A percentile compares a stretch with the other conserved stretches of the same genome.
phyloP scores from a whole-genome alignment of 768 basidiomycete genomes.

The Termitomyces sp. region DNA sequence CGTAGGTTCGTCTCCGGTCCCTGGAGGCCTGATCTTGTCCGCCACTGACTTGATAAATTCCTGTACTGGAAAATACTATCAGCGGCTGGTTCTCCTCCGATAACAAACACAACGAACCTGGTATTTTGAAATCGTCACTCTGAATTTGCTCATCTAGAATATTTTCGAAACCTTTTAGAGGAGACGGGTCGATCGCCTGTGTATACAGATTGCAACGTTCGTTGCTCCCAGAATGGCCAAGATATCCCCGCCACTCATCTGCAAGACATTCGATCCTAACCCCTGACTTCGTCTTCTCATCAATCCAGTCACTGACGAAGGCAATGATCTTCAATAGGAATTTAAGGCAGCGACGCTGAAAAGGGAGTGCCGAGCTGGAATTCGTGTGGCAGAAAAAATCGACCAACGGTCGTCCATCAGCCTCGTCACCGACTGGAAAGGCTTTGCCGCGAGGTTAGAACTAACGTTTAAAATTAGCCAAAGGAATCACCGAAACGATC shows the following conservation, averaged over 20 bases:
- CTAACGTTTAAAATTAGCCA: no score
- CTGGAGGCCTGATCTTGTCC: no score
- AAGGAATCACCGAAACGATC: no score
- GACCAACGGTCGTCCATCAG: background rate
- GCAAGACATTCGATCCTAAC: fast-evolving
- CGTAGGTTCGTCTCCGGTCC: no score
- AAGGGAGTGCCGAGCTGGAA: background rate
- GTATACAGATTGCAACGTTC: background rate
- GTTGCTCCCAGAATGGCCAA: background rate
- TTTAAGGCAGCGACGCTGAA: background rate
- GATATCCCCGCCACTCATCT: background rate
- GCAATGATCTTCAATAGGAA: background rate
- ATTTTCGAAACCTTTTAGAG: background rate
- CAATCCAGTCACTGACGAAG: background rate
- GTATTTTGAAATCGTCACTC: no score
- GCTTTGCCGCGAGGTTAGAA: background rate
- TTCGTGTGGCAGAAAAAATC: background rate
- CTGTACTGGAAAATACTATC: background rate
- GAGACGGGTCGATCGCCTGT: background rate
- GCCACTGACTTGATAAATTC: no score
- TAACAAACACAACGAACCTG: background rate
- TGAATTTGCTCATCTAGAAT: background rate
- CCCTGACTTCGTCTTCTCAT: background rate
- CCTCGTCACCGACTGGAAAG: background rate
- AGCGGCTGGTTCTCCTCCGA: background rate